A percentile compares a stretch with the other conserved stretches of the same genome.
Conservation (phyloP, 306 rosid genomes). For the Malus asiatica region DNA sequence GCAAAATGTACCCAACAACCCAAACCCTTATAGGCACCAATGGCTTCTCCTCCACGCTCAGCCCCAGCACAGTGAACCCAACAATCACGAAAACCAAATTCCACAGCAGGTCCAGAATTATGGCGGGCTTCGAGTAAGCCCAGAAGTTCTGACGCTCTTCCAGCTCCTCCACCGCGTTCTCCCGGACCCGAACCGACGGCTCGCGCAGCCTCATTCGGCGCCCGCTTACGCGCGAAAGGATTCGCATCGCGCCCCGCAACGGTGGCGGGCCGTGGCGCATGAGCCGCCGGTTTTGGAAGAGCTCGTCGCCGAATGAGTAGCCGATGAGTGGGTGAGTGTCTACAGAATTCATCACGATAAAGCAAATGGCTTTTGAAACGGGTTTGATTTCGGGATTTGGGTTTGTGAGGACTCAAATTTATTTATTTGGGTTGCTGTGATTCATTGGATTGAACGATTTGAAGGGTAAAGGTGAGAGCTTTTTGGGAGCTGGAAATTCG, state of each 20-base stretch:
- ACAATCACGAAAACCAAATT: conserved; percentile 42
- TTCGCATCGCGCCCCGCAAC: conserved; percentile 40
- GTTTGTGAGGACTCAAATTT: not conserved
- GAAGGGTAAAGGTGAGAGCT: not conserved
- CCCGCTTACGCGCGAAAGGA: conserved; percentile 60
- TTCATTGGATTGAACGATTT: not conserved
- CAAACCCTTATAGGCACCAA: conserved; percentile 68
- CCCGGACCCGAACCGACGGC: conserved; percentile 65
- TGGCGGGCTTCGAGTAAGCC: conserved; percentile 64
- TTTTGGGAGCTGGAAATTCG: not conserved
- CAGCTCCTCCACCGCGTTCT: conserved; percentile 73
- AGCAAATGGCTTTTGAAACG: conserved; percentile 13
- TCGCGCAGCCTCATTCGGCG: conserved; percentile 74
- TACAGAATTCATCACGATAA: conserved; percentile 12
- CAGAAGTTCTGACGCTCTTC: conserved; percentile 78
- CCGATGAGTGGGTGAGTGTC: conserved; percentile 56
- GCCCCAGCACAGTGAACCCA: conserved; percentile 38
- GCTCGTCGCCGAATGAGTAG: conserved; percentile 25
- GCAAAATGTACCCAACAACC: conserved; percentile 60
- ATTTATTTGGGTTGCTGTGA: not conserved
- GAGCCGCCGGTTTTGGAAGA: conserved; percentile 44
- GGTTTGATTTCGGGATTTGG: not conserved
- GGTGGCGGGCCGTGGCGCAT: conserved; percentile 41
- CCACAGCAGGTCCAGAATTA: conserved; percentile 62
- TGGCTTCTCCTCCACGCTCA: conserved; percentile 54